phyloP scores from a whole-genome alignment of 2,329 filamentous ascomycete species.

The Penicillium concentricum region DNA sequence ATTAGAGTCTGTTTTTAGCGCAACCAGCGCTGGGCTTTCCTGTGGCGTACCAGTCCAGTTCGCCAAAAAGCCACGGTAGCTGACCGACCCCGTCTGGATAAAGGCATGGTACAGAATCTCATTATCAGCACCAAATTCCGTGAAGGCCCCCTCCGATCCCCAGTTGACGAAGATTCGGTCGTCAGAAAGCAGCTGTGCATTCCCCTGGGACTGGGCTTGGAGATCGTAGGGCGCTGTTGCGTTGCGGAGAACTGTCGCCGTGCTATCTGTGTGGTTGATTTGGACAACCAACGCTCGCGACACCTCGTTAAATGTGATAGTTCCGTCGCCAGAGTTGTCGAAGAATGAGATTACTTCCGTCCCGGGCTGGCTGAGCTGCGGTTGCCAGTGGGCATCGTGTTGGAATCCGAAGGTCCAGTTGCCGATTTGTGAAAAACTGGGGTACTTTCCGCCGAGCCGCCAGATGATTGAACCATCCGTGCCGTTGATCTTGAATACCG shows the following conservation, averaged over 20 bases:
- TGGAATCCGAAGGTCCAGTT: constrained; percentile 42
- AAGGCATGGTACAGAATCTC: constrained; percentile 36
- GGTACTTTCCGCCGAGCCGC: constrained; percentile 26
- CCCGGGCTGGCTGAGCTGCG: not conserved
- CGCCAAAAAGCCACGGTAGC: constrained; percentile 38
- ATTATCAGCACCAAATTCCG: constrained; percentile 27
- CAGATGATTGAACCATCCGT: constrained; percentile 29
- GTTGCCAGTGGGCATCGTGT: constrained; percentile 16
- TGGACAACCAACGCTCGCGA: constrained; percentile 27
- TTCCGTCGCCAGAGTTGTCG: constrained; percentile 37
- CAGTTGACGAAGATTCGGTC: constrained; percentile 30
- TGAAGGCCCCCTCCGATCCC: constrained; percentile 25
- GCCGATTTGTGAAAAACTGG: constrained; percentile 19
- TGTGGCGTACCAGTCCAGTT: constrained; percentile 35
- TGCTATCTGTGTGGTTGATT: constrained; percentile 8
- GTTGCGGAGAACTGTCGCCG: constrained; percentile 3
- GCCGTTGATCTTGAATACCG: constrained; percentile 30
- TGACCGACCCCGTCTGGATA: constrained; percentile 33
- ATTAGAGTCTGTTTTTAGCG: not conserved
- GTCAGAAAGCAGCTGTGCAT: constrained; percentile 28
- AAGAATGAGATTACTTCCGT: constrained; percentile 20
- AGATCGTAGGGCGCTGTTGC: constrained; percentile 22
- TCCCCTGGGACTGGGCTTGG: constrained; percentile 24
- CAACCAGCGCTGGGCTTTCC: not conserved
- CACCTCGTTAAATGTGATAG: not conserved